These are phyloP conservation scores for Tylopilus sp. DNA, from an alignment of 768 basidiomycete genomes.

Conservation along the genomic window DNA sequence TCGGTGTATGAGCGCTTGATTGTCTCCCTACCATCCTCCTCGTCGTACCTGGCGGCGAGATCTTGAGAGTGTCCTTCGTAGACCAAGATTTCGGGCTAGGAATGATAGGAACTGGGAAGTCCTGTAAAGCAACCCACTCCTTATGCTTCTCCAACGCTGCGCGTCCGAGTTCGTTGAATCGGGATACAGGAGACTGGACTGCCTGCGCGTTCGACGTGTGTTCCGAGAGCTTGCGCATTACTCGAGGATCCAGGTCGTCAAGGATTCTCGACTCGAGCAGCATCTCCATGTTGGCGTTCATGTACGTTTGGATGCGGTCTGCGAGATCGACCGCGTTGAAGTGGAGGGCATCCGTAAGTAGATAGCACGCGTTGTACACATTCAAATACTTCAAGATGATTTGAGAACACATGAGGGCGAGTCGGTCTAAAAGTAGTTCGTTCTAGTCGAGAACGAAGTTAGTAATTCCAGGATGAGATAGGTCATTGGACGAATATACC, in stretches of 20 bases:
- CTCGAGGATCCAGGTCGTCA: constrained; percentile 63
- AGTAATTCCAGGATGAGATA: neutral
- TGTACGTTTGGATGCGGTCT: constrained; percentile 71
- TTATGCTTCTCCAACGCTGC: constrained; percentile 56
- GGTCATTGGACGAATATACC: constrained; percentile 40
- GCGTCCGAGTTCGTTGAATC: constrained; percentile 51
- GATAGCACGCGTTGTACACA: constrained; percentile 71
- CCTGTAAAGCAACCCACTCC: constrained; percentile 69
- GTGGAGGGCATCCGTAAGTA: constrained; percentile 79
- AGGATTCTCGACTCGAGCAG: constrained; percentile 79
- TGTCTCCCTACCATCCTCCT: constrained; percentile 11
- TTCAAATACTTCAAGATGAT: constrained; percentile 66
- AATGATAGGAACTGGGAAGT: constrained; percentile 59
- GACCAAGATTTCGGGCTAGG: constrained; percentile 24
- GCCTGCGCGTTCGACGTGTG: constrained; percentile 59
- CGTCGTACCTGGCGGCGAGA: constrained; percentile 28
- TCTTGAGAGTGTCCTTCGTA: constrained; percentile 27
- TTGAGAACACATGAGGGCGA: constrained; percentile 79
- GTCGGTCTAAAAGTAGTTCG: constrained; percentile 83
- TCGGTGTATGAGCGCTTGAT: constrained; percentile 5
- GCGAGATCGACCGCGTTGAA: constrained; percentile 69
- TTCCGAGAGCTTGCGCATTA: constrained; percentile 63
- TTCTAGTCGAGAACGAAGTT: constrained; percentile 46
- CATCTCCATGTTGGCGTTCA: constrained; percentile 80
- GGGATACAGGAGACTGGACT: constrained; percentile 61